A percentile compares a stretch with the other conserved stretches of the same genome.
Evolutionary conservation across 129 eudicot species (phyloP).

Genomic region (Flaveria bidentis): DNA sequence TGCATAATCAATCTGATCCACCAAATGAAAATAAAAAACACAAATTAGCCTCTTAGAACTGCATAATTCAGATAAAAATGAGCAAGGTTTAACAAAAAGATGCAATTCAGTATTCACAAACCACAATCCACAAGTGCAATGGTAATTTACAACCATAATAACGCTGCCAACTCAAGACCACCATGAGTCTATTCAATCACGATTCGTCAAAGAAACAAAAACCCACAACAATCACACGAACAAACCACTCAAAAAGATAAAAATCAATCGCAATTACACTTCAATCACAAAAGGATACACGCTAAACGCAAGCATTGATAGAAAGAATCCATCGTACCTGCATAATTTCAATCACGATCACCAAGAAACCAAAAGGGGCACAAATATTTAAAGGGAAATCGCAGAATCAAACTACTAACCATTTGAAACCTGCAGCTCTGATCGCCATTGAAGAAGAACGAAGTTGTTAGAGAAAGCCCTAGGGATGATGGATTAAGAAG

Average conservation of each 20-base stretch:
- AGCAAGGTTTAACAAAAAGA: background rate
- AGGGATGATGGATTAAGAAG: constrained; percentile 20
- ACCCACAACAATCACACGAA: background rate
- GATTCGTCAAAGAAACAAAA: constrained; percentile 45
- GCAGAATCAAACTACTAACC: constrained; percentile 41
- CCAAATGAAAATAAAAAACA: constrained; percentile 4
- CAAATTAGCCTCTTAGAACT: constrained; percentile 12
- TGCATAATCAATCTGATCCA: constrained; percentile 72
- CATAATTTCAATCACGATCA: constrained; percentile 16
- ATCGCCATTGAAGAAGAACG: constrained; percentile 51
- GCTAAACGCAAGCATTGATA: constrained; percentile 94
- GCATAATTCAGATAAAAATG: background rate
- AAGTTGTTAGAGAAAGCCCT: constrained; percentile 33
- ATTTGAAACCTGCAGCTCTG: constrained; percentile 61
- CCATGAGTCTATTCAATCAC: constrained; percentile 55
- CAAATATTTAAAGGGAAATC: background rate
- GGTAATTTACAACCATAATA: constrained; percentile 74
- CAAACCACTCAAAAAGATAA: too few relatives aligned
- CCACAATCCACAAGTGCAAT: constrained; percentile 92
- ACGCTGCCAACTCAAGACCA: constrained; percentile 78
- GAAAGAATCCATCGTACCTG: constrained; percentile 98
- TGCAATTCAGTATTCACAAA: constrained; percentile 29
- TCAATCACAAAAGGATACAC: constrained; percentile 72
- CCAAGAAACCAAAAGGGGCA: background rate
- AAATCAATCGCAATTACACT: background rate